Conservation (phyloP, 2,329 filamentous ascomycete species). For the Xylaria hypoxylon region DNA sequence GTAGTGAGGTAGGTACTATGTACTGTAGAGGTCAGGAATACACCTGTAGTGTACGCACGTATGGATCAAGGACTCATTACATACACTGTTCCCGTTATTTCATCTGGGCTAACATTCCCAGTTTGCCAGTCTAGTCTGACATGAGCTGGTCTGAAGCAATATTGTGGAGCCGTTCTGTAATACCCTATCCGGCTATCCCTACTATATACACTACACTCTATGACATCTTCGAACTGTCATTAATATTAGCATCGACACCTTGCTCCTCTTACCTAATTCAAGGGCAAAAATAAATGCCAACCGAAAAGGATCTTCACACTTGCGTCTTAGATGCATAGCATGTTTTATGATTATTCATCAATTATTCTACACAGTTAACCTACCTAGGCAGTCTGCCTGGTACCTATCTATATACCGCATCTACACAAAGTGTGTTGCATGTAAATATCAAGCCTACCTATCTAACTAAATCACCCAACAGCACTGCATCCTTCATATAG, state of each 20-base stretch:
- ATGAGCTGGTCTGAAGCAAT: conserved; percentile 20
- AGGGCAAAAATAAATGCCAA: not conserved
- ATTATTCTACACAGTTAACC: not conserved
- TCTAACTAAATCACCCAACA: not conserved
- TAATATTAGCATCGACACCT: conserved; percentile 32
- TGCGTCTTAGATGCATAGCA: conserved; percentile 11
- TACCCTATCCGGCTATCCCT: not conserved
- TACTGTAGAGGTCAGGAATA: not conserved
- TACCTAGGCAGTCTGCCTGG: too few species aligned
- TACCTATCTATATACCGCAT: not conserved
- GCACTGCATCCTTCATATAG: too few species aligned
- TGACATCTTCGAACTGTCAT: conserved; percentile 18
- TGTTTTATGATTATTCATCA: conserved; percentile 17
- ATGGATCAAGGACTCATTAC: conserved; percentile 13
- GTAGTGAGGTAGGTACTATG: too few species aligned
- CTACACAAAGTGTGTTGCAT: not conserved
- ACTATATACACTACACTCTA: not conserved
- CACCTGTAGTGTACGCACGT: conserved; percentile 14
- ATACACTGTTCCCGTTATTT: too few species aligned
- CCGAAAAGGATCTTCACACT: not conserved
- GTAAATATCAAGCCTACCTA: not conserved
- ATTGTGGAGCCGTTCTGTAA: conserved; percentile 16
- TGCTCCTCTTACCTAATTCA: conserved; percentile 23
- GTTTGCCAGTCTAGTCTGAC: conserved; percentile 12
- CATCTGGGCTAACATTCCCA: conserved; percentile 13